Conservation (phyloP, 768 basidiomycete species). For the Boletus tomentosulus region DNA sequence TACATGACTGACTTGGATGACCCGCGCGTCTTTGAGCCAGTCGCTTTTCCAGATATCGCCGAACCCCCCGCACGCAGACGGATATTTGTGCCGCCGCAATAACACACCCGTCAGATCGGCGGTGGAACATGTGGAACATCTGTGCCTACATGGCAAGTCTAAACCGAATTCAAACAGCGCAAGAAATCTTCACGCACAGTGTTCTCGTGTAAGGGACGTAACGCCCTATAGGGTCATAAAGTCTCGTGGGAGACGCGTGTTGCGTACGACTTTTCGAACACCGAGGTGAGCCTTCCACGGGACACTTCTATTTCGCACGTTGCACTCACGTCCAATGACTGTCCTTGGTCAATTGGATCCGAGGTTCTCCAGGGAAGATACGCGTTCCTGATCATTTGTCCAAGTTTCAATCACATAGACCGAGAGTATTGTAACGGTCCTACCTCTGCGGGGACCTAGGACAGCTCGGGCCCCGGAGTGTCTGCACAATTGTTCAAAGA, state of each 20-base stretch:
- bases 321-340: constrained; percentile 1
- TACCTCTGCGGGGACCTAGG: background rate
- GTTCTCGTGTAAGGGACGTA: background rate
- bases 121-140: background rate
- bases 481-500: constrained; percentile 7
- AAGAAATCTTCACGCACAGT: constrained; percentile 2
- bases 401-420: background rate
- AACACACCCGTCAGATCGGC: constrained; percentile 13
- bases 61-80: constrained; percentile 20
- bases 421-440: background rate
- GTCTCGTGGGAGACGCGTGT: background rate
- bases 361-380: background rate
- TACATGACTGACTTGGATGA: constrained; percentile 17
- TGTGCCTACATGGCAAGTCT: background rate
- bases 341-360: background rate
- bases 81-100: constrained; percentile 15
- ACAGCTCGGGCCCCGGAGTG: no score
- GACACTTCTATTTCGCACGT: no score
- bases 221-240: background rate
- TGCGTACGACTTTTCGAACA: background rate
- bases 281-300: background rate
- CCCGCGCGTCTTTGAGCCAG: constrained; percentile 15
- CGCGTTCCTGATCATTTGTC: background rate
- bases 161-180: background rate
- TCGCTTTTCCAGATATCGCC: constrained; percentile 25